phyloP scores from a whole-genome alignment of 306 rosid genomes.

The Castanea crenata region DNA sequence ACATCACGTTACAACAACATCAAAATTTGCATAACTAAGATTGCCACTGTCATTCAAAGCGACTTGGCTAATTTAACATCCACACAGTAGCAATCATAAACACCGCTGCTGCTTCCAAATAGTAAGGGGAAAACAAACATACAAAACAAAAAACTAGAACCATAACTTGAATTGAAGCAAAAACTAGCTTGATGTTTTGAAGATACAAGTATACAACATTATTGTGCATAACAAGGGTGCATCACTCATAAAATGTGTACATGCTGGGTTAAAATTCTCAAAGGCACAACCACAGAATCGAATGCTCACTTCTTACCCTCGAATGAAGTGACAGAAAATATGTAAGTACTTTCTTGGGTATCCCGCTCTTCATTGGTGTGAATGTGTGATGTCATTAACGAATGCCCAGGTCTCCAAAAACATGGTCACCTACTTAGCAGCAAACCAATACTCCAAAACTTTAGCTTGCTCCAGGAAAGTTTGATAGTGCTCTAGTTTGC shows the following conservation, averaged over 20 bases:
- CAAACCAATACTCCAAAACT: too few species aligned
- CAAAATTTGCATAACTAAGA: too few species aligned
- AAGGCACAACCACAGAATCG: neutral
- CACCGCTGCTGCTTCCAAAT: neutral
- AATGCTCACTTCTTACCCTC: neutral
- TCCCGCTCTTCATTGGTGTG: neutral
- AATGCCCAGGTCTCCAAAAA: too few species aligned
- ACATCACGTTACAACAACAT: too few species aligned
- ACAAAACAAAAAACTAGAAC: too few species aligned
- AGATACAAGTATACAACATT: neutral
- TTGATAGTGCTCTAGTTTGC: too few species aligned
- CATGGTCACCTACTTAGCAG: too few species aligned
- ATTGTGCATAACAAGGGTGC: neutral
- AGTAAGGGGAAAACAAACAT: neutral
- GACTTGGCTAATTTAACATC: neutral
- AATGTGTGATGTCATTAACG: too few species aligned
- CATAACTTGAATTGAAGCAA: neutral
- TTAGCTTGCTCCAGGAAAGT: too few species aligned
- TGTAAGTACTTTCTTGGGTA: neutral
- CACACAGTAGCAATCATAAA: neutral
- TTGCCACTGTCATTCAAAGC: neutral
- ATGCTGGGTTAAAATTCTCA: neutral
- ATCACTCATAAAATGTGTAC: neutral
- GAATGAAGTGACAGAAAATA: neutral
- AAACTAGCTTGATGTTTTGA: neutral